Evolutionary conservation across 306 rosid genomes (phyloP).

Genomic region (Malus domestica): ASM211411v1 NC_041804.1:1059001-1059500

Average conservation of each 20-base stretch:
- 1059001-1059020: constrained; percentile 74
- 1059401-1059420: background rate
- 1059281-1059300: constrained; percentile 60
- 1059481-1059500: no score
- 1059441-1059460: background rate
- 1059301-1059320: constrained; percentile 83
- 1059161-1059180: background rate
- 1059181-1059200: background rate
- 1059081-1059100: background rate
- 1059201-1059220: constrained; percentile 58
- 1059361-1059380: background rate
- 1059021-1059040: background rate
- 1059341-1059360: constrained; percentile 15
- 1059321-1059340: constrained; percentile 18
- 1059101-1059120: background rate
- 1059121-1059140: background rate
- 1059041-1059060: background rate
- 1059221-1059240: constrained; percentile 45
- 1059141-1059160: background rate
- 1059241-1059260: constrained; percentile 75
- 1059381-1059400: background rate
- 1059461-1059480: background rate
- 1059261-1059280: constrained; percentile 79
- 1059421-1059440: background rate
- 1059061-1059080: background rate